Conservation (phyloP, 176 grass and related monocot species). For the Leersia perrieri region DNA sequence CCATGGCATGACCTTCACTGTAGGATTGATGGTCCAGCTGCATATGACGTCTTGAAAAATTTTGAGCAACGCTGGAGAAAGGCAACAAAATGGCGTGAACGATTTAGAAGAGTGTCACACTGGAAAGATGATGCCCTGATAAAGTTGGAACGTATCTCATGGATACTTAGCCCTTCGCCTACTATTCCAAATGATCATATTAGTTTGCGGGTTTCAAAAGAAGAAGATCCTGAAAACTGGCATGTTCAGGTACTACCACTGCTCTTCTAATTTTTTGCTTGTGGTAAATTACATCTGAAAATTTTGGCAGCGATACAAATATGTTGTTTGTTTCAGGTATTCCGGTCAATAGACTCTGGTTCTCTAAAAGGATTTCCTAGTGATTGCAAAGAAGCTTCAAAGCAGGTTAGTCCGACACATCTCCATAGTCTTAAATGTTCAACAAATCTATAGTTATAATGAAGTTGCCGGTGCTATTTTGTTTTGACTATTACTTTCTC, state of each 20-base stretch:
- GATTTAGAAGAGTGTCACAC: slow-evolving; percentile 50
- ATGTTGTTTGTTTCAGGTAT: slow-evolving; percentile 53
- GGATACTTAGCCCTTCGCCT: slow-evolving; percentile 84
- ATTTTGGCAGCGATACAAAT: slow-evolving; percentile 20
- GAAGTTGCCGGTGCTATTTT: not conserved
- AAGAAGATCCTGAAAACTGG: slow-evolving; percentile 83
- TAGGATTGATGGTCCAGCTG: slow-evolving; percentile 88
- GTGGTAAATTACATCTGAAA: slow-evolving; percentile 10
- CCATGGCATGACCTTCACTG: slow-evolving; percentile 99
- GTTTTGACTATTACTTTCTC: not conserved
- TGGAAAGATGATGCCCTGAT: slow-evolving; percentile 92
- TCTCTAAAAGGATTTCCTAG: slow-evolving; percentile 93
- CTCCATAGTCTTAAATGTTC: not conserved
- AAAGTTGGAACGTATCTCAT: slow-evolving; percentile 89
- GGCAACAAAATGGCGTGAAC: slow-evolving; percentile 80
- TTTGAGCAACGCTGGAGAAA: slow-evolving; percentile 92
- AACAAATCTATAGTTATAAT: not conserved
- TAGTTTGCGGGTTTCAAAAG: slow-evolving; percentile 62
- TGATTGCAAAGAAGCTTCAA: slow-evolving; percentile 53
- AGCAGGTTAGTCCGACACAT: slow-evolving; percentile 49
- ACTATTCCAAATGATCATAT: slow-evolving; percentile 58
- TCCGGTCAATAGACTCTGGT: slow-evolving; percentile 95
- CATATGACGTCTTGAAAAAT: slow-evolving; percentile 88
- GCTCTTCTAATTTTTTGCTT: slow-evolving; percentile 25
- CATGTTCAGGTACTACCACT: slow-evolving; percentile 71